phyloP scores from a whole-genome alignment of 345 rosid species.

The Barbarea vulgaris region DNA sequence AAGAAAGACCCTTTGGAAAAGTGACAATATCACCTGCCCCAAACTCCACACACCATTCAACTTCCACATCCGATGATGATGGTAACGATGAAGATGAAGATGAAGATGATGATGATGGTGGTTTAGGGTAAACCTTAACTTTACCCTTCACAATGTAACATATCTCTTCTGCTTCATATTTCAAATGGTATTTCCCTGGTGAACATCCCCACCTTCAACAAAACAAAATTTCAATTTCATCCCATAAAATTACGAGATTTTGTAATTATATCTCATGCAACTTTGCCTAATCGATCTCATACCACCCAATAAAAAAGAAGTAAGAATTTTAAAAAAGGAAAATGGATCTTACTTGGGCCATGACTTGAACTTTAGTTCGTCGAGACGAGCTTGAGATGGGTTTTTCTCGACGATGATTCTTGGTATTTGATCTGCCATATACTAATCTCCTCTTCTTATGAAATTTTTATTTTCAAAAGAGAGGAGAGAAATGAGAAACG shows the following conservation, averaged over 20 bases:
- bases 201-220: conserved; percentile 80
- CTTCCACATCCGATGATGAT: conserved; percentile 23
- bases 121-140: conserved; percentile 72
- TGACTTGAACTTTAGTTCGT: conserved; percentile 79
- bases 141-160: conserved; percentile 79
- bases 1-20: conserved; percentile 83
- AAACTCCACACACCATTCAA: conserved; percentile 66
- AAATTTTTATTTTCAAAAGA: neutral
- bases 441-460: neutral
- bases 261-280: neutral
- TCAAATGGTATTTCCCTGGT: conserved; percentile 81
- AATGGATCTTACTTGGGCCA: conserved; percentile 82
- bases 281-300: neutral
- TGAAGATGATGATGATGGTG: conserved; percentile 37
- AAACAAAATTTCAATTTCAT: neutral
- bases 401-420: conserved; percentile 67
- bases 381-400: conserved; percentile 68
- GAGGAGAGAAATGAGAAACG: conserved; percentile 7
- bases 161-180: conserved; percentile 88
- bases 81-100: conserved; percentile 21
- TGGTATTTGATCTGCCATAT: conserved; percentile 51
- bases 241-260: neutral
- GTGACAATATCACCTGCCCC: conserved; percentile 92
- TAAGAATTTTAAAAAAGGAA: neutral
- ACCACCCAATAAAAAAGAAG: neutral